Evolutionary conservation across 139 green algal species (phyloP).

Genomic region (Auxenochlorella pyrenoidosa): DNA sequence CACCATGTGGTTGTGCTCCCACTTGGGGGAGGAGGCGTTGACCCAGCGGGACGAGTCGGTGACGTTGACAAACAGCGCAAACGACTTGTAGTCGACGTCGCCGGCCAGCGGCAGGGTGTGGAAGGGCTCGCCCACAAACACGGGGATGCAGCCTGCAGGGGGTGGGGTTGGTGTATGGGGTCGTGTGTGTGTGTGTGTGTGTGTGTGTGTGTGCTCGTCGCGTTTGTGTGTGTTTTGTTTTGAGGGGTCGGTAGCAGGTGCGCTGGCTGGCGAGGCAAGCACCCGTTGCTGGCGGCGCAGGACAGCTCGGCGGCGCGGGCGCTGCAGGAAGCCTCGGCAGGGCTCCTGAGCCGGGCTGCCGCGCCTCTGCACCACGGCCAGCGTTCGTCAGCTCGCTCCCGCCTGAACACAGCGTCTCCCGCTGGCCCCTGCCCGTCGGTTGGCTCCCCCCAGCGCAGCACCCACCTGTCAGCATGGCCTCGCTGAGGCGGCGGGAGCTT

Average conservation of each 20-base stretch:
- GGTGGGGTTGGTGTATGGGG: not conserved
- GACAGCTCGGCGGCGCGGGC: too few relatives aligned
- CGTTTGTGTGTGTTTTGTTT: too few relatives aligned
- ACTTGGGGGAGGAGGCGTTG: slow-evolving; percentile 24
- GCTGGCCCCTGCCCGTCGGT: too few relatives aligned
- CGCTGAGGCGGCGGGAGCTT: slow-evolving; percentile 38
- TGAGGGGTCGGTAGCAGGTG: too few relatives aligned
- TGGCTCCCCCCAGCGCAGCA: not conserved
- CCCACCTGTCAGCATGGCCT: slow-evolving; percentile 44
- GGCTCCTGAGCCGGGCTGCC: not conserved
- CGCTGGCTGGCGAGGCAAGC: too few relatives aligned
- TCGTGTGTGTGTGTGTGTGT: not conserved
- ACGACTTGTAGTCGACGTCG: slow-evolving; percentile 40
- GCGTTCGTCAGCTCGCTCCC: too few relatives aligned
- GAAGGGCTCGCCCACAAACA: slow-evolving; percentile 55
- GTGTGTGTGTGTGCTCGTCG: too few relatives aligned
- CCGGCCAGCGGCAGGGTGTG: slow-evolving; percentile 45
- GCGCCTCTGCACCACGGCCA: not conserved
- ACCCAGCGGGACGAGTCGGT: slow-evolving; percentile 30
- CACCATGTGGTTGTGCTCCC: slow-evolving; percentile 52
- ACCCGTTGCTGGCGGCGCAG: too few relatives aligned
- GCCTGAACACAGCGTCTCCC: too few relatives aligned
- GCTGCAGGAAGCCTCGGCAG: too few relatives aligned
- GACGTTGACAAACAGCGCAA: slow-evolving; percentile 51
- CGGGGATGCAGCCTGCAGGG: slow-evolving; percentile 38